Base-by-base conservation (phyloP, 1,139 yeast species). In the Hansenula lynferdii region DNA sequence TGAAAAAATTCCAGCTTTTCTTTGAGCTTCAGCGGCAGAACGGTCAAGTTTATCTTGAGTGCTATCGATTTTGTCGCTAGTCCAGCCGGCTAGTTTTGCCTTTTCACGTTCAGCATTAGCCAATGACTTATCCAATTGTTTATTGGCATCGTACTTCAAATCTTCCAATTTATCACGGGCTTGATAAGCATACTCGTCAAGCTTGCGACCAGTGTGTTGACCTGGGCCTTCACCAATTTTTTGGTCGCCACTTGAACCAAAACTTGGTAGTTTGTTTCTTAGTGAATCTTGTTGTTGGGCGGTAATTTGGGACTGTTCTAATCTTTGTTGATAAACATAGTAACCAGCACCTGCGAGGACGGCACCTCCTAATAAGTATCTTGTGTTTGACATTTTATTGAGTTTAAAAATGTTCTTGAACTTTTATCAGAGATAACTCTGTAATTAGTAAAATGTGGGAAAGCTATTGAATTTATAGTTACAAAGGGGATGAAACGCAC, bases 271-370 rank as follows among this genome's bases (percentile, higher is more conserved):
- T 27, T 38, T 34, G 20, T 41, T 35, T 21, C 19, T 64, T 56
- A 36, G 58, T 28, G 39, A 51, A 39, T 43, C 60, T 43, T 43
- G 53, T 30, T 40, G 44, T 45, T 42, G 50, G 35, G 41, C 61
- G 49, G 39, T 31, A 17, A 23, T 51, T 43, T 43, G 55, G 38
- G 50, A 37, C 21, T 47, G 52, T 35, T 53, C 61, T 47, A 44
- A 58, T 51, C 57, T 52, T 36, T 51, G 48, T 39, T 56, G 56
- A 41, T 64, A 65, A 34, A 65, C 44, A 45, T 67, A 66, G 39
- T 61, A 59, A 17, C 64, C 64, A 11, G 62, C 67, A 16, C 60
- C 65, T n/a, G 66, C 67, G n/a, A 63, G 50, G n/a, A 61, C 65
- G 21, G 55, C 60, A 37, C 54, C 51, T 9, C 62, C 61, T 24